Conservation (phyloP, 371 early-diverging fungal species). For the Phascolomyces articulosus region DNA sequence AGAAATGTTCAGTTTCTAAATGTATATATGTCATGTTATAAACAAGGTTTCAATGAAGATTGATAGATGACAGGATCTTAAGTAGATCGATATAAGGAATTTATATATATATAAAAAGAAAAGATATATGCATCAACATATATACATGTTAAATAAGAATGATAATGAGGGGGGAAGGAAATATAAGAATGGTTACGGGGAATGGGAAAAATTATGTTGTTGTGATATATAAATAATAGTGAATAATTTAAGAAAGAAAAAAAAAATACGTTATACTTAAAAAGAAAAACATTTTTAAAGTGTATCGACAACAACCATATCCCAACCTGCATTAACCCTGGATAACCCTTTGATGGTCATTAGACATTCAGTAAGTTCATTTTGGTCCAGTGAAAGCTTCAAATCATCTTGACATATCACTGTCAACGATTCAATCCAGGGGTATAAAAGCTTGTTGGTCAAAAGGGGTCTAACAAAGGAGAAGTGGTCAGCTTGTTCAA, state of each 20-base stretch:
- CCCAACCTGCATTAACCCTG: slow-evolving; percentile 42
- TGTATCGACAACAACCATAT: slow-evolving; percentile 32
- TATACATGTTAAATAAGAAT: too few species aligned
- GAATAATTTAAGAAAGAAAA: neutral
- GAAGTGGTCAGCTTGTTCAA: slow-evolving; percentile 9
- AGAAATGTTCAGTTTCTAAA: too few species aligned
- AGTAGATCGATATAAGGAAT: too few species aligned
- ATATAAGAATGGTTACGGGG: too few species aligned
- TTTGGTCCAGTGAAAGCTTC: slow-evolving; percentile 20
- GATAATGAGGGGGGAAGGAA: too few species aligned
- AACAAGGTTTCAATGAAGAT: too few species aligned
- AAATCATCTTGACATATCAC: slow-evolving; percentile 27
- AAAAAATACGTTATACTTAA: too few species aligned
- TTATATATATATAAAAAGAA: too few species aligned
- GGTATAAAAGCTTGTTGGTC: slow-evolving; percentile 25
- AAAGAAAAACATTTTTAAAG: slow-evolving; percentile 1
- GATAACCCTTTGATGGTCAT: slow-evolving; percentile 29
- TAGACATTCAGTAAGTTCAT: slow-evolving; percentile 26
- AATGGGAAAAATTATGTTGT: too few species aligned
- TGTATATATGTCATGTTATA: too few species aligned
- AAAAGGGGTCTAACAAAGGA: slow-evolving; percentile 27
- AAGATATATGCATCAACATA: too few species aligned
- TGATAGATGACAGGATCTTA: too few species aligned
- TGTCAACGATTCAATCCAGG: slow-evolving; percentile 36
- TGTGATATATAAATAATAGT: neutral